Conservation (phyloP, 306 rosid species). For the Corylus avellana region DNA sequence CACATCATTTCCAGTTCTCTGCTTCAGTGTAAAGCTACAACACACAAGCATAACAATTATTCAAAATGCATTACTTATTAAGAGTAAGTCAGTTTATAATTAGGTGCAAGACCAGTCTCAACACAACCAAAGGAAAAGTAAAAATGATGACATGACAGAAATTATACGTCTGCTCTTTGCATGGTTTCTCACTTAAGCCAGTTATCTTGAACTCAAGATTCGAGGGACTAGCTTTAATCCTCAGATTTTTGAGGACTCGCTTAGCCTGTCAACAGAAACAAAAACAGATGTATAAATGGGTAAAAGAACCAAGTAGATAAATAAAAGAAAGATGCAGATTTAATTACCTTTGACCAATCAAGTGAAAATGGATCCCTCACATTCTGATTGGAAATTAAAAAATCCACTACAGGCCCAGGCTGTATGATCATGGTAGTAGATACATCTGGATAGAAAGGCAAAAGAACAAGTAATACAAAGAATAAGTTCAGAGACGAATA, state of each 20-base stretch:
- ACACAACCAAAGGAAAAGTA: neutral
- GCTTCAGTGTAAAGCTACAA: constrained; percentile 66
- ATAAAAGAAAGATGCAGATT: neutral
- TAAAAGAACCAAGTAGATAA: neutral
- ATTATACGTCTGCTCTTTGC: constrained; percentile 69
- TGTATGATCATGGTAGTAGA: constrained; percentile 87
- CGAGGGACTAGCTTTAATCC: constrained; percentile 67
- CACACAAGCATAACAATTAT: neutral
- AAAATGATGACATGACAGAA: neutral
- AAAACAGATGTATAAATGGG: neutral
- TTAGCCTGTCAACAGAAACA: constrained; percentile 63
- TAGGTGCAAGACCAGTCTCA: neutral
- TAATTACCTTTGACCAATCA: constrained; percentile 83
- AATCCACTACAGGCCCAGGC: constrained; percentile 96
- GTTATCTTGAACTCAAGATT: constrained; percentile 81
- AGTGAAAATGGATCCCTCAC: constrained; percentile 65
- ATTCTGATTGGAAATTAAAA: constrained; percentile 72
- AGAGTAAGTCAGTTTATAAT: neutral
- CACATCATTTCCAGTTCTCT: constrained; percentile 41
- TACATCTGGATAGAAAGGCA: constrained; percentile 53
- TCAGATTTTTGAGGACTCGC: constrained; percentile 70
- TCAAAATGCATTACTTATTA: neutral
- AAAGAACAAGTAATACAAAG: neutral
- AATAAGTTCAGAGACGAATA: neutral
- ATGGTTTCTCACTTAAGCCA: constrained; percentile 77